Conservation (phyloP, 257 asterid genomes). For the Fraxinus quadrangulata region DNA sequence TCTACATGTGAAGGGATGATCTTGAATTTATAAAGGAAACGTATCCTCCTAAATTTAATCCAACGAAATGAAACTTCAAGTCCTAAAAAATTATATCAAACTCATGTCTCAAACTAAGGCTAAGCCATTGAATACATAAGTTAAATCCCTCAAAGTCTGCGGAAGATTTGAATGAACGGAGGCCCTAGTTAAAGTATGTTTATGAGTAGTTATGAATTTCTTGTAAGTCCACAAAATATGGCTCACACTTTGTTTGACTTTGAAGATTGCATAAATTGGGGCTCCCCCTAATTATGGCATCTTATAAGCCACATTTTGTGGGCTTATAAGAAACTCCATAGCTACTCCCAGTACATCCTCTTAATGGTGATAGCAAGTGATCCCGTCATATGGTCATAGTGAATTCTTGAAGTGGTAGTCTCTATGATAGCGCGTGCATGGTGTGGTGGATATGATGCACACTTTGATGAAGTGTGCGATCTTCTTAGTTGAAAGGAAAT, state of each 20-base stretch:
- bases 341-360: too few relatives aligned
- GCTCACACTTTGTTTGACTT: too few relatives aligned
- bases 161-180: neutral
- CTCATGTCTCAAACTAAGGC: neutral
- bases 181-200: neutral
- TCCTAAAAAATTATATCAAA: neutral
- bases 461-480: neutral
- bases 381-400: too few relatives aligned
- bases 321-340: too few relatives aligned
- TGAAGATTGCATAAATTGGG: too few relatives aligned
- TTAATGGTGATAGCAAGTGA: neutral
- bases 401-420: neutral
- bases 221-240: too few relatives aligned
- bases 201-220: too few relatives aligned
- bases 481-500: neutral
- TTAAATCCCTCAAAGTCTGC: neutral
- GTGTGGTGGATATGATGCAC: neutral
- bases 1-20: too few relatives aligned
- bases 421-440: neutral
- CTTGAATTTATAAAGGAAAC: neutral
- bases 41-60: neutral
- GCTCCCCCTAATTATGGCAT: too few relatives aligned
- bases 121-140: too few relatives aligned
- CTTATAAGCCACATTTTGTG: too few relatives aligned
- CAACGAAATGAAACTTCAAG: neutral